Evolutionary conservation across 2,329 filamentous ascomycete species (phyloP), one percentile per base, ranked within the genome.

Genomic region (Pleomassaria siparia): DNA sequence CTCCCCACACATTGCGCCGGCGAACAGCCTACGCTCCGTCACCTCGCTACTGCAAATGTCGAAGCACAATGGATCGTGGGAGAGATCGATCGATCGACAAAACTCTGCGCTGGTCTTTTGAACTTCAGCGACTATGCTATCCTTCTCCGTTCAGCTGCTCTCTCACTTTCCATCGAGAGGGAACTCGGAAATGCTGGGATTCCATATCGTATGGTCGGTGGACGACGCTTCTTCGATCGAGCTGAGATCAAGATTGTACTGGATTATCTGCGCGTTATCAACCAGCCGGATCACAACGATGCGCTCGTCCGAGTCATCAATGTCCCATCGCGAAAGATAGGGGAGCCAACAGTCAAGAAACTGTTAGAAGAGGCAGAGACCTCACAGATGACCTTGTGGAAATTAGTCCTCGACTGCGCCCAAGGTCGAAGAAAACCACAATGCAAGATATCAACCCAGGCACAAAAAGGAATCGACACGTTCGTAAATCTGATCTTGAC

Each of bases 121-220:
- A 81, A 79, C 21, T 80, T 86, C 53, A 84, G 85, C 46, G 92
- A 97, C 64, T 83, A 95, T 56, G 89, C 91, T 1, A 87, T 99
- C 44, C 75, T 99, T 12, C 77, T 99, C n/a, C 83, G 92, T 18
- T 94, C 91, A 2, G 88, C 91, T 1, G 78, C 84, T 1, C 76
- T 96, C 7, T 96, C 92, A 0, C 80, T 91, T 18, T 83, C 89
- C n/a, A 87, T 97, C 30, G 92, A 99, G 72, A 81, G 85, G 18
- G 86, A 87, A 2, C 76, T 97, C 32, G 89, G 87, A 12, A 89
- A 87, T 60, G 83, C 84, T 10, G 90, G 91, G 1, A 84, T 97
- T 32, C 81, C 91, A 0, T 99, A 97, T 70, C 85, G 85, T 41
- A 96, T 97, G 91, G 86, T 97, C 43, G 92, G 87, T 60, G 92